phyloP scores from a whole-genome alignment of 1,139 yeast genomes.

The Ashbya aceris region DNA sequence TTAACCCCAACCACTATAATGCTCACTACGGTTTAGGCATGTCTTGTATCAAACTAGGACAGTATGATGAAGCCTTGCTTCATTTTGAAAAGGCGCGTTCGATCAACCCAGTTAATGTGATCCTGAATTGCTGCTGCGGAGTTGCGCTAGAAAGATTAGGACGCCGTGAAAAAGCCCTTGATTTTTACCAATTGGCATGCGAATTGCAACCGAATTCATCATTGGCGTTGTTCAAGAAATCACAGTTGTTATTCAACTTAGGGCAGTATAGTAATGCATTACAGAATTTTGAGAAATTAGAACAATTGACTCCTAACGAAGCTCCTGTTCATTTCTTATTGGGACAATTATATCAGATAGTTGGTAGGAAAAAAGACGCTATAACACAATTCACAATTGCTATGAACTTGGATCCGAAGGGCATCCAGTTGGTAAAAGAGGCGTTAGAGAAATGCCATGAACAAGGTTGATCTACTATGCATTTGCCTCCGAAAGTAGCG shows the following conservation, averaged over 20 bases:
- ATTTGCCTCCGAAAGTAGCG: not conserved
- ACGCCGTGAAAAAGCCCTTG: constrained; percentile 60
- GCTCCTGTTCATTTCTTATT: constrained; percentile 85
- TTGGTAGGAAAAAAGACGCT: constrained; percentile 68
- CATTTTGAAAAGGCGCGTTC: constrained; percentile 83
- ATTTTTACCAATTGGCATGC: constrained; percentile 77
- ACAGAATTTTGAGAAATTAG: constrained; percentile 61
- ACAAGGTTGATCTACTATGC: constrained; percentile 16
- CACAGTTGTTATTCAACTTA: constrained; percentile 67
- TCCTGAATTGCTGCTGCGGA: constrained; percentile 87
- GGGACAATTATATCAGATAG: constrained; percentile 77
- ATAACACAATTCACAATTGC: constrained; percentile 84
- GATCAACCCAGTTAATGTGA: constrained; percentile 85
- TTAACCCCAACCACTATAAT: constrained; percentile 80
- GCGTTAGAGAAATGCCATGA: constrained; percentile 51
- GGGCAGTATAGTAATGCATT: constrained; percentile 66
- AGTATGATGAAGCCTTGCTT: constrained; percentile 71
- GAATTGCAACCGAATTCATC: constrained; percentile 81
- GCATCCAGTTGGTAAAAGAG: constrained; percentile 76
- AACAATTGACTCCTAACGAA: constrained; percentile 81
- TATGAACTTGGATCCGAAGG: constrained; percentile 86
- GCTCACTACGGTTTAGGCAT: constrained; percentile 95
- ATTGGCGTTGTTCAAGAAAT: constrained; percentile 80
- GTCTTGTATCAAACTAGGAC: constrained; percentile 84
- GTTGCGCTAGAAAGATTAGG: constrained; percentile 80